These are phyloP conservation scores for Colletotrichum tropicicola DNA, from an alignment of 2,329 filamentous ascomycete species.

Conservation along the genomic window DNA sequence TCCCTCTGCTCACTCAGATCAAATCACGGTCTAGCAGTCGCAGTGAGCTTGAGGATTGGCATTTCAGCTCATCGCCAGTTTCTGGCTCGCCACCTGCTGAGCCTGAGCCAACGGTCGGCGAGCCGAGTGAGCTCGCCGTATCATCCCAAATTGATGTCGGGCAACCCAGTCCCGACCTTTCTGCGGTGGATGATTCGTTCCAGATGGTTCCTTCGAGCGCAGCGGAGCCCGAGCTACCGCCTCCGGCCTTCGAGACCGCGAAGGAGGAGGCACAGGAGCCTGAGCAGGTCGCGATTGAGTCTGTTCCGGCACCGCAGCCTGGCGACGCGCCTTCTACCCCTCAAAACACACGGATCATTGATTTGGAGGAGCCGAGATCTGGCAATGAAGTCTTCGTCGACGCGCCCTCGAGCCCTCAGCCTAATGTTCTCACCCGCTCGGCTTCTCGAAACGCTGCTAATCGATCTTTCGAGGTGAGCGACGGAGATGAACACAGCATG, in stretches of 20 bases:
- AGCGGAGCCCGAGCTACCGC: conserved; percentile 21
- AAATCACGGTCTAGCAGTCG: conserved; percentile 55
- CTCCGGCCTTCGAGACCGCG: conserved; percentile 3
- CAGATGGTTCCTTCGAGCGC: conserved; percentile 40
- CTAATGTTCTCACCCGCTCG: conserved; percentile 36
- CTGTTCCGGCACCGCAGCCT: background rate
- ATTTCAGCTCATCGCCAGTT: conserved; percentile 64
- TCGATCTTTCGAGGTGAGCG: conserved; percentile 50
- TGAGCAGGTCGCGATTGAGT: background rate
- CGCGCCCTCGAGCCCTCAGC: conserved; percentile 53
- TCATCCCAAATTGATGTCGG: conserved; percentile 23
- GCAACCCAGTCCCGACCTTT: conserved; percentile 13
- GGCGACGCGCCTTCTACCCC: conserved; percentile 24
- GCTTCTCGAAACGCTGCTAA: conserved; percentile 33
- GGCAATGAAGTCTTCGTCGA: conserved; percentile 60
- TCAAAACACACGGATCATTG: conserved; percentile 17
- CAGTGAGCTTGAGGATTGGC: conserved; percentile 56
- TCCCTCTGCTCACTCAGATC: conserved; percentile 61
- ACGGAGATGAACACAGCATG: conserved; percentile 57
- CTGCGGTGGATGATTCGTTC: conserved; percentile 27
- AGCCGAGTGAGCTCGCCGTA: conserved; percentile 27
- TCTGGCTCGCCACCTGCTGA: conserved; percentile 57
- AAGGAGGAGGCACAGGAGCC: background rate
- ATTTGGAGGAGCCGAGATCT: conserved; percentile 50
- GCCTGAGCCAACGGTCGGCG: conserved; percentile 12